These are phyloP conservation scores for Acanthamoeba quina DNA, from an alignment of 208 protist species.

Conservation along the genomic window DNA sequence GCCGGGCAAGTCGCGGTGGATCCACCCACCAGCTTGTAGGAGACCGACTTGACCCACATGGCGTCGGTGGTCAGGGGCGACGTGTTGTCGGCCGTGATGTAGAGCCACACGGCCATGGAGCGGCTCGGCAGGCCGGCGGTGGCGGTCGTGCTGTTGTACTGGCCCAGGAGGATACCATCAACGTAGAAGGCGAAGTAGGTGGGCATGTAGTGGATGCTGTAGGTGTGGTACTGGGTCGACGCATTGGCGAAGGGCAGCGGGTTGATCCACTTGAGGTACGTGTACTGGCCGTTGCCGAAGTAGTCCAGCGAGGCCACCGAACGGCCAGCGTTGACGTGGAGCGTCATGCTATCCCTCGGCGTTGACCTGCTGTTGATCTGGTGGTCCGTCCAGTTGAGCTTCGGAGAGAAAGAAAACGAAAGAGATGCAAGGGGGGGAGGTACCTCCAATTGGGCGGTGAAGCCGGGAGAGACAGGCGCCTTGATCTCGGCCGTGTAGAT, in stretches of 20 bases:
- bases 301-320: background rate
- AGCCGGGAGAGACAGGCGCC: background rate
- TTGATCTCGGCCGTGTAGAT: background rate
- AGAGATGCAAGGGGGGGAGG: background rate
- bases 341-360: background rate
- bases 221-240: background rate
- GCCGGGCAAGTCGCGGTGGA: background rate
- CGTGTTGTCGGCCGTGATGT: background rate
- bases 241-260: background rate
- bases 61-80: background rate
- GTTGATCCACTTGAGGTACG: background rate
- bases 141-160: background rate
- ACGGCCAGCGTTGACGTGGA: background rate
- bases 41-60: background rate
- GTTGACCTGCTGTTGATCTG: background rate
- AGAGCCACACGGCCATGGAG: background rate
- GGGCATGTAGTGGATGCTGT: slow-evolving; percentile 1
- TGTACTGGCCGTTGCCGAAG: background rate
- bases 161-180: background rate
- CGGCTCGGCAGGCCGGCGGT: background rate
- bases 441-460: background rate
- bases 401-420: background rate
- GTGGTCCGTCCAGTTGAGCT: background rate
- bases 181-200: slow-evolving; percentile 18
- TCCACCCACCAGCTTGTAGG: background rate